These are phyloP conservation scores for Dendrobium huoshanense DNA, from an alignment of 106 monocot genomes.

Conservation along the genomic window DNA sequence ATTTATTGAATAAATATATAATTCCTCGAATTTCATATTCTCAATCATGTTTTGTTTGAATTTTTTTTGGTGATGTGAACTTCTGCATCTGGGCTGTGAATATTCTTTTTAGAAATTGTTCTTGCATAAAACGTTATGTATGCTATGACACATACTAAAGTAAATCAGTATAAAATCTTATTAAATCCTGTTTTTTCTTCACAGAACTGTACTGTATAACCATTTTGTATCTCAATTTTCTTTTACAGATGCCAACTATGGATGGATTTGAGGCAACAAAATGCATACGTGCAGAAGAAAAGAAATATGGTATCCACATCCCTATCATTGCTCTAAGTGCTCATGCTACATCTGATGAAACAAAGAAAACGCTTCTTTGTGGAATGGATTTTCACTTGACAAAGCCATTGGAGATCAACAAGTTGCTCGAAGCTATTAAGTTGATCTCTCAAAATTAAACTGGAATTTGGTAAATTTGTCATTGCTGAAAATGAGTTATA, in stretches of 20 bases:
- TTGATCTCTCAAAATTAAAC: neutral
- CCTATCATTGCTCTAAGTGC: constrained; percentile 72
- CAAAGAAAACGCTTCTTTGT: constrained; percentile 18
- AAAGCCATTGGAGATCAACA: constrained; percentile 36
- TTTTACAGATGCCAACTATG: constrained; percentile 83
- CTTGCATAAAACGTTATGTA: too few relatives aligned
- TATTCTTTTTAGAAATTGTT: neutral
- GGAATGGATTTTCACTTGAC: constrained; percentile 74
- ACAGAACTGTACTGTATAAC: neutral
- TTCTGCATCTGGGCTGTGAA: neutral
- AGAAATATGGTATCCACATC: constrained; percentile 45
- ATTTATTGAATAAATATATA: too few relatives aligned
- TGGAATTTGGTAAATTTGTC: neutral
- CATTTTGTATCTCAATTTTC: neutral
- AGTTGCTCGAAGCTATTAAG: constrained; percentile 31
- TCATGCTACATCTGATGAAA: constrained; percentile 38
- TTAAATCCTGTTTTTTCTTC: too few relatives aligned
- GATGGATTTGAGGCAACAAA: constrained; percentile 81
- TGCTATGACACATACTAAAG: neutral
- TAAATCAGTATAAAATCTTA: neutral
- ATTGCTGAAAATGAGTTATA: neutral
- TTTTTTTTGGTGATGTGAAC: too few relatives aligned
- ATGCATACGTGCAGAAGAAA: constrained; percentile 55
- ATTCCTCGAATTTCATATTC: too few relatives aligned
- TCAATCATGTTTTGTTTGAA: too few relatives aligned